Conservation (phyloP, 306 rosid species). For the Fragaria iinumae region DNA sequence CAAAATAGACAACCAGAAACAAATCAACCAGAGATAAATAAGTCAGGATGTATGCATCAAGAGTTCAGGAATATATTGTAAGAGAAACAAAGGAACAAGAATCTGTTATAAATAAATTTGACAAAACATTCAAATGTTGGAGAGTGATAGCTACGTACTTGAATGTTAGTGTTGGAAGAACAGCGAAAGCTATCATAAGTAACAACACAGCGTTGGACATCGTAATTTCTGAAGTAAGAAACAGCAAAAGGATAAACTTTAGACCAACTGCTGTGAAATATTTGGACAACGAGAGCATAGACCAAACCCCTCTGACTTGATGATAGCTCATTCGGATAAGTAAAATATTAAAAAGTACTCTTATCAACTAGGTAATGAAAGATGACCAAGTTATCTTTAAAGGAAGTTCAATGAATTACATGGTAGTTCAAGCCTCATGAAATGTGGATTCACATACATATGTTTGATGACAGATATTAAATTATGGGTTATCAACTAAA, state of each 20-base stretch:
- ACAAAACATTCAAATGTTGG: slow-evolving; percentile 14
- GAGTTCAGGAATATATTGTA: neutral
- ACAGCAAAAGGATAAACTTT: slow-evolving; percentile 11
- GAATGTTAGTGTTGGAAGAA: slow-evolving; percentile 68
- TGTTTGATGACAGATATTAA: neutral
- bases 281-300: neutral
- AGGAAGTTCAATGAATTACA: neutral
- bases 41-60: neutral
- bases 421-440: neutral
- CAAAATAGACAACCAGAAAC: slow-evolving; percentile 8
- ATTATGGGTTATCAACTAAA: slow-evolving; percentile 1
- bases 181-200: slow-evolving; percentile 70
- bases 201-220: slow-evolving; percentile 45
- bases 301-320: neutral
- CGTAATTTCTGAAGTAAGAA: slow-evolving; percentile 54
- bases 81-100: neutral
- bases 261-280: neutral
- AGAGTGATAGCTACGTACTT: slow-evolving; percentile 53
- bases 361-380: neutral
- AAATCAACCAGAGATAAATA: neutral
- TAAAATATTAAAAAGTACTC: neutral
- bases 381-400: neutral
- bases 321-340: neutral
- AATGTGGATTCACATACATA: neutral
- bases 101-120: slow-evolving; percentile 11